These are phyloP conservation scores for Eutypa lata DNA, from an alignment of 2,329 filamentous ascomycete species.

Conservation along the genomic window DNA sequence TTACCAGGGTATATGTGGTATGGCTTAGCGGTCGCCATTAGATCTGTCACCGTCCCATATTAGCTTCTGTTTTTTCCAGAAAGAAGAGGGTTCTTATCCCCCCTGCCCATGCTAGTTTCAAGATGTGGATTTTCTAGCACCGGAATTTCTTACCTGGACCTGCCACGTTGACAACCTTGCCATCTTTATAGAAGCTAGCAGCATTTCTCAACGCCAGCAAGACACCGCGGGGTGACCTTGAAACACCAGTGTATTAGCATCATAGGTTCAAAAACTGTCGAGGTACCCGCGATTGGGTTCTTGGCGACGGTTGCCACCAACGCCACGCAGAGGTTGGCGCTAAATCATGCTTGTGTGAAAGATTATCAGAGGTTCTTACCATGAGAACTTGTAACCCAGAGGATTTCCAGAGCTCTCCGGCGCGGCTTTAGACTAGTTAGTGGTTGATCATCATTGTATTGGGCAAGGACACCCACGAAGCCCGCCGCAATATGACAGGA, in stretches of 20 bases:
- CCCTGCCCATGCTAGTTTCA: background rate
- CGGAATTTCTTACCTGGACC: constrained; percentile 8
- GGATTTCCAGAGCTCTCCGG: constrained; percentile 80
- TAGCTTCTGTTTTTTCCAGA: constrained; percentile 1
- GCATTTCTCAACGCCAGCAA: constrained; percentile 81
- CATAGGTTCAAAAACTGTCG: constrained; percentile 56
- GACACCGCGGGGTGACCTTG: constrained; percentile 68
- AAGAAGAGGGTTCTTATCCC: background rate
- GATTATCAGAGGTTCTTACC: constrained; percentile 26
- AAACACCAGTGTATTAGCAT: background rate
- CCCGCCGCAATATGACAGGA: constrained; percentile 83
- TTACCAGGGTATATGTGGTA: constrained; percentile 82
- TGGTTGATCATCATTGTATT: background rate
- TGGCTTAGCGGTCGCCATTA: constrained; percentile 86
- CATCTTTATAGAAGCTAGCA: constrained; percentile 80
- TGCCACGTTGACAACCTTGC: constrained; percentile 65
- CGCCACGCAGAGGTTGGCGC: no score
- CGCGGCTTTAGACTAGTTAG: no score
- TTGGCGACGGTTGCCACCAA: no score
- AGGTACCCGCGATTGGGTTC: background rate
- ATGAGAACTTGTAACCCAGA: constrained; percentile 89
- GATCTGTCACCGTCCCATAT: constrained; percentile 44
- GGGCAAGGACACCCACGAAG: constrained; percentile 38
- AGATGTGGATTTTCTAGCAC: background rate
- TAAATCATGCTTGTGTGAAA: background rate